Base-by-base conservation (phyloP, 441 rosid genomes). In the Erodium moschatum region DNA sequence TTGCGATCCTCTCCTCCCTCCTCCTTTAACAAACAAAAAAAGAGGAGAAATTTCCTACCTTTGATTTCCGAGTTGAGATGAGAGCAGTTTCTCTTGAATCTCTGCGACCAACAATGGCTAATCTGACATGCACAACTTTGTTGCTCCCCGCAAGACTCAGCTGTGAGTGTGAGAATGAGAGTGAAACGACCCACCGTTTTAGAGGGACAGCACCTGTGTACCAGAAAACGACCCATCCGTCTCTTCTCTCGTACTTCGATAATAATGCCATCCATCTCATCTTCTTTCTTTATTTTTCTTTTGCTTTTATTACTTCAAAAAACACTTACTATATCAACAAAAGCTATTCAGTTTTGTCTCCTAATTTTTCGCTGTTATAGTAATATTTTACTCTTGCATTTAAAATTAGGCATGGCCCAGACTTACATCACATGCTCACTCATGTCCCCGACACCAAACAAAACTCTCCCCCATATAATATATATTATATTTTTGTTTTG, bases 51-150 rank as follows among this genome's bases (percentile, higher is more conserved):
- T 10, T 10, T 54, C 9, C 20, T 6, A 54, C 61, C 61, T 54
- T 54, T 54, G 20, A 54, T 54, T 18, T 6, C n/a, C n/a, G n/a
- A n/a, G n/a, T n/a, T n/a, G n/a, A n/a, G 27, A 0, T 24, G 27
- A 24, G 35, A 31, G 21, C 61, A 54, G 10, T 31, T 31, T 31
- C 5, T 31, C 6, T 11, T 54, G 21, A 21, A 54, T 18, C 61
- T 54, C 61, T 54, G 61, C 50, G 11, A 44, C 50, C n/a, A 38
- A 6, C 61, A 54, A 54, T 54, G 61, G 61, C 61, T 21, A 54
- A 54, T 54, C 61, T 54, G 61, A 54, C 61, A 54, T 54, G 61
- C 61, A 18, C 61, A 54, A 54, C 61, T 54, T 54, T 54, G 61
- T 54, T 54, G 61, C 58, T 50, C 58, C 58, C 58, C n/a, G n/a